Evolutionary conservation across 2,329 filamentous ascomycete genomes (phyloP), one percentile per base, ranked within the genome.

Genomic region (Aspergillus alliaceus): DNA sequence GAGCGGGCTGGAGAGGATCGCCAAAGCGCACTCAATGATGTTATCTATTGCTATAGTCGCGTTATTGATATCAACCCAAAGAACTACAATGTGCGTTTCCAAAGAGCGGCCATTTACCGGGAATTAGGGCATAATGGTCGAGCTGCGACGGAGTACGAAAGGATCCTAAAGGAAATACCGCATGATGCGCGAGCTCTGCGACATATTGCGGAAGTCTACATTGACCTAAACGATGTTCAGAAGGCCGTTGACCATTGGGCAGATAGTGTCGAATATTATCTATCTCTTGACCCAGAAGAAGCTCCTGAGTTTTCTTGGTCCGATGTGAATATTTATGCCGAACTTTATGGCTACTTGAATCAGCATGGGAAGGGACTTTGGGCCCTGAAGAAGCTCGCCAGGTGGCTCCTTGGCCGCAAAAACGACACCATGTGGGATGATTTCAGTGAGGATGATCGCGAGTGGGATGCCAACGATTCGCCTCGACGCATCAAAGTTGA

Each of bases 281-380:
- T 75, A 51, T 72, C 72, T 9, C 68, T 76, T n/a, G 70, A 77
- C 18, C 72, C 78, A 2, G 74, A 77, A 32, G 75, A 79, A 18
- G 75, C 73, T 11, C 74, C 71, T 3, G 75, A 79, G 27, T 79
- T 85, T 47, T 78, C 81, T 49, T 99, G 93, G 93, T 87, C 89
- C 53, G 90, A 98, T 71, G 80, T 96, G 40, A 90, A 91, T 59
- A 89, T 93, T 53, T 96, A 95, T 64, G 83, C 91, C 37, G 91
- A 97, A 67, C 81, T 98, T 18, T 86, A 93, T 59, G 85, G 86
- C 27, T 84, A 87, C 48, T 75, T 85, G 9, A 82, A 83, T 35
- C 81, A 84, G 53, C 89, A 87, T 65, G 74, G 80, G 6, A 82
- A 87, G 62, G 92, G 90, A 2, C 82, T 96, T 2, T 74, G 74